A percentile compares a stretch with the other conserved stretches of the same genome.
These are phyloP conservation scores for Pseudogymnoascus sp. DNA, from an alignment of 2,329 filamentous ascomycete species.

Conservation along the genomic window DNA sequence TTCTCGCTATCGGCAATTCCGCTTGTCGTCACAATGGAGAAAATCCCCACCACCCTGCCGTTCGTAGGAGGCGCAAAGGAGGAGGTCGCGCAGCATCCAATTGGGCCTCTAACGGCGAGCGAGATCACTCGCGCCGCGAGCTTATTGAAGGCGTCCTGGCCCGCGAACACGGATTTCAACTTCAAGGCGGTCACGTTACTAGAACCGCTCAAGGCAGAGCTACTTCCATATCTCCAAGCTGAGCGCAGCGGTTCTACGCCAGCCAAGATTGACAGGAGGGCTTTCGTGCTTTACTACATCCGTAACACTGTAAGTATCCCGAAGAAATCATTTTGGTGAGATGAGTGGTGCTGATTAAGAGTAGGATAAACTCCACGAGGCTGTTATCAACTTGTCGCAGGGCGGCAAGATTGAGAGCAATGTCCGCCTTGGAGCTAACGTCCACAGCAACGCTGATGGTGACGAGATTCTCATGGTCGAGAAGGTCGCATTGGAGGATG, in stretches of 20 bases:
- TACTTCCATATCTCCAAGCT: conserved; percentile 41
- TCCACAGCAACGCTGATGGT: conserved; percentile 50
- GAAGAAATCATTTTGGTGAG: neutral
- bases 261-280: conserved; percentile 38
- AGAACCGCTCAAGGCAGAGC: conserved; percentile 45
- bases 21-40: neutral
- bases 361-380: conserved; percentile 55
- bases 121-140: conserved; percentile 45
- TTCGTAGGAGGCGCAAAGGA: conserved; percentile 16
- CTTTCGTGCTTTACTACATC: conserved; percentile 50
- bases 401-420: conserved; percentile 45
- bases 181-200: conserved; percentile 56
- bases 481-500: conserved; percentile 44
- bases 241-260: conserved; percentile 34
- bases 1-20: neutral
- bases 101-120: conserved; percentile 47
- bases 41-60: neutral
- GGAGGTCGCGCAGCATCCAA: conserved; percentile 37
- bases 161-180: conserved; percentile 43
- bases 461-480: conserved; percentile 53
- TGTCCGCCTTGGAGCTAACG: conserved; percentile 47
- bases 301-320: conserved; percentile 43
- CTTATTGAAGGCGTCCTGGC: conserved; percentile 46
- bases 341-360: neutral
- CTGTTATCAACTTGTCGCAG: conserved; percentile 41